These are phyloP conservation scores for Tulasnella sp. DNA, from an alignment of 768 basidiomycete genomes.

Conservation along the genomic window DNA sequence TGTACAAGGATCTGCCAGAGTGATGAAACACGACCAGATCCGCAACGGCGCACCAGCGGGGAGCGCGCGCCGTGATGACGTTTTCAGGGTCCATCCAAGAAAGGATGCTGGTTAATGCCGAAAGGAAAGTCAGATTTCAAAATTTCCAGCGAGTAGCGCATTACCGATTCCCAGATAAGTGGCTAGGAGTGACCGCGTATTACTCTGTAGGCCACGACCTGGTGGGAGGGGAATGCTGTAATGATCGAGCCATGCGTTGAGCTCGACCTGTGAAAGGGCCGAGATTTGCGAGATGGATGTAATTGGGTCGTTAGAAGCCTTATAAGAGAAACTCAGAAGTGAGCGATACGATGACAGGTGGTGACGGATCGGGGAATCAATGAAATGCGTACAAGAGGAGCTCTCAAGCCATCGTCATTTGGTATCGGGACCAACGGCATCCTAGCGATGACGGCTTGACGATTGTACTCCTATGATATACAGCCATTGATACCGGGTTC, in stretches of 20 bases:
- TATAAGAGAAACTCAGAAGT: background rate
- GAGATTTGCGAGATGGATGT: background rate
- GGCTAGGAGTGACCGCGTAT: background rate
- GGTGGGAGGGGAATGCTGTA: background rate
- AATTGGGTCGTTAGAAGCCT: background rate
- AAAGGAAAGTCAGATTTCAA: background rate
- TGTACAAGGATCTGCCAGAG: too few relatives aligned
- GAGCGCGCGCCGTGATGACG: too few relatives aligned
- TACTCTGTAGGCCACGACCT: background rate
- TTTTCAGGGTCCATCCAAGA: background rate
- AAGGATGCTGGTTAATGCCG: background rate
- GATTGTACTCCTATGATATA: background rate
- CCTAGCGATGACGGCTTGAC: background rate
- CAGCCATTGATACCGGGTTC: too few relatives aligned
- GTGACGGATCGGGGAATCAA: fast-evolving
- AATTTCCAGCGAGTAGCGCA: background rate
- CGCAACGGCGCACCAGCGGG: too few relatives aligned
- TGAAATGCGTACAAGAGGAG: background rate
- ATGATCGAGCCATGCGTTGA: background rate
- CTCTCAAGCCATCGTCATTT: background rate
- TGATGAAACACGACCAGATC: too few relatives aligned
- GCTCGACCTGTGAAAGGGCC: background rate
- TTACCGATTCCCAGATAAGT: background rate
- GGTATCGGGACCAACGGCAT: background rate
- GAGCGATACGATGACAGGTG: background rate